phyloP scores from a whole-genome alignment of 2,329 filamentous ascomycete genomes.

The Fusarium keratoplasticum region DNA sequence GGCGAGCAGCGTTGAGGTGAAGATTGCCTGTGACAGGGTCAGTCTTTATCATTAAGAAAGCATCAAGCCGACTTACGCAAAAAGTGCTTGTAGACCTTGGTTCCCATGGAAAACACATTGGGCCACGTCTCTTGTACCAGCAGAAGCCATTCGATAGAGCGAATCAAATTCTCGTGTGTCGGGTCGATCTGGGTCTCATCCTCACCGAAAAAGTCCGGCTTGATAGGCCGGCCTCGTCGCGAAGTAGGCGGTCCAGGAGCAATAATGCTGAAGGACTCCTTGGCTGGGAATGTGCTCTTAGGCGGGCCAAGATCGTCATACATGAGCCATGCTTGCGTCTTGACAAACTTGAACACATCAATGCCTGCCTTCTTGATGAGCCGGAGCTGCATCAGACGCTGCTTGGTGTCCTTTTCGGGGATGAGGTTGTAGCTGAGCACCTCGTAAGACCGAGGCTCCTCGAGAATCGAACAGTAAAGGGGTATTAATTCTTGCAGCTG shows the following conservation, averaged over 20 bases:
- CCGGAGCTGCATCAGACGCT: constrained; percentile 75
- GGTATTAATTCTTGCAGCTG: constrained; percentile 84
- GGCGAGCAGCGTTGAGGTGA: constrained; percentile 66
- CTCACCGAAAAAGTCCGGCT: constrained; percentile 76
- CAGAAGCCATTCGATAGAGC: constrained; percentile 86
- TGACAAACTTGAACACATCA: constrained; percentile 78
- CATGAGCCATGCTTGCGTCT: constrained; percentile 70
- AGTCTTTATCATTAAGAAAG: neutral
- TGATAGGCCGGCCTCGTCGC: constrained; percentile 70
- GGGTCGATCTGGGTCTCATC: constrained; percentile 64
- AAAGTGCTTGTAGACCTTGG: constrained; percentile 84
- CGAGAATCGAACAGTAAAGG: constrained; percentile 86
- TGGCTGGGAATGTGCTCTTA: constrained; percentile 51
- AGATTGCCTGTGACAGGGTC: constrained; percentile 55
- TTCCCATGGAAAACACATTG: constrained; percentile 75
- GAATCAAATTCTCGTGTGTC: constrained; percentile 78
- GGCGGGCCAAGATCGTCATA: constrained; percentile 58
- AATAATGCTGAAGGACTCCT: constrained; percentile 63
- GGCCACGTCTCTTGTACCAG: constrained; percentile 79
- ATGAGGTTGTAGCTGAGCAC: constrained; percentile 83
- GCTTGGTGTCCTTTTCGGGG: constrained; percentile 73
- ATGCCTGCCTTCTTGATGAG: constrained; percentile 82
- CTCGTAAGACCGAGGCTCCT: constrained; percentile 71
- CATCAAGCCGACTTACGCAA: constrained; percentile 71
- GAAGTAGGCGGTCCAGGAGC: constrained; percentile 50